Evolutionary conservation across 208 protist genomes (phyloP), one percentile per base, ranked within the genome.

Genomic region (Leishmania tropica): DNA sequence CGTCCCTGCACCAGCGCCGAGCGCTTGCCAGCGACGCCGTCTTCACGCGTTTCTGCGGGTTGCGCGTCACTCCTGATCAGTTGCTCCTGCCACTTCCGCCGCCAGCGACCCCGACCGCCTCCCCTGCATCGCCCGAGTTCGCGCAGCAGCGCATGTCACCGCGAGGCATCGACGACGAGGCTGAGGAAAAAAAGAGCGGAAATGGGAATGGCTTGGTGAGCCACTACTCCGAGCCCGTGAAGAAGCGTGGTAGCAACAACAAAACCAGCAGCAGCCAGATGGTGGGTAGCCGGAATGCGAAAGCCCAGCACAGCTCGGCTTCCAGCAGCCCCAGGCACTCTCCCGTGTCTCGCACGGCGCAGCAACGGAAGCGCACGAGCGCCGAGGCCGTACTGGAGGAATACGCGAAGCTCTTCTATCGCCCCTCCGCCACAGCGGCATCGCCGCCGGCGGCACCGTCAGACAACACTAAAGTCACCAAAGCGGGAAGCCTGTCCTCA

Each of bases 1-100:
- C 73, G 21, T 85, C 82, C 10, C 73, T 85, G 78, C 74, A 85
- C 54, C 82, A 82, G 73, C 77, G 65, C 10, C 82, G 82, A 42
- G 82, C 82, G 31, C 65, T 82, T 21, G 73, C 78, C 58, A 85
- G 82, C 37, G 78, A 85, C 60, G 77, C 78, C 42, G 62, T 70
- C 45, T 79, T 85, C 64, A 64, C 82, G 7, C 78, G 64, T 28
- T 85, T 85, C 73, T 85, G 82, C 37, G 78, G 82, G 21, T 68
- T 85, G 82, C 78, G 64, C 5, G 73, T 81, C n/a, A 42, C 60
- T 24, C 73, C 78, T 45, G 82, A 79, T 53, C 60, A 85, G 62
- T 74, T 85, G 28, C 72, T 81, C 48, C 75, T 85, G 54, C 78
- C 82, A 35, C 28, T 72, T 68, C 51, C 2, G 48, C 28, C 15